phyloP scores from a whole-genome alignment of 805 yeast genomes.

The Starmerella stellata region DNA sequence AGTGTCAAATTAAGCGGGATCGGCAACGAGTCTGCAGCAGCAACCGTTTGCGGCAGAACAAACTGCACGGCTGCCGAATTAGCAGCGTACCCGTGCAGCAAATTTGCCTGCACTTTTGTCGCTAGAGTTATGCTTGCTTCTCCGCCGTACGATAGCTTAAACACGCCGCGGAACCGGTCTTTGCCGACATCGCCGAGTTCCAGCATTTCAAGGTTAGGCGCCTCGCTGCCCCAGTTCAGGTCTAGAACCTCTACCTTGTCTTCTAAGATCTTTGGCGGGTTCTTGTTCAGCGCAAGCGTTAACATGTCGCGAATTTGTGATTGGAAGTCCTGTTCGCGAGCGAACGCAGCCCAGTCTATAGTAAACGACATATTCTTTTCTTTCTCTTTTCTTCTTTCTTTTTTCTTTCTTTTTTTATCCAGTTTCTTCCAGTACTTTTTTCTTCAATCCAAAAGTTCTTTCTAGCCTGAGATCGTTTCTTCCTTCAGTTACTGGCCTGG shows the following conservation, averaged over 20 bases:
- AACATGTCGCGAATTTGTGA: constrained; percentile 36
- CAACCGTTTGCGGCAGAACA: constrained; percentile 46
- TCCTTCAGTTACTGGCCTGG: too few species aligned
- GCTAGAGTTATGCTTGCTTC: constrained; percentile 58
- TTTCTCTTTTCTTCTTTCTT: too few species aligned
- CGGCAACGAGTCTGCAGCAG: constrained; percentile 49
- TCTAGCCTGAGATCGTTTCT: too few species aligned
- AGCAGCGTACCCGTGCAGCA: constrained; percentile 44
- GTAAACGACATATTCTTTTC: constrained; percentile 55
- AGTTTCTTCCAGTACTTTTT: too few species aligned
- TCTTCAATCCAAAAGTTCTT: too few species aligned
- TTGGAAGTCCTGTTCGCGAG: constrained; percentile 46
- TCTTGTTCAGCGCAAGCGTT: constrained; percentile 54
- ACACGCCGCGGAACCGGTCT: constrained; percentile 65
- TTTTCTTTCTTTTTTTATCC: too few species aligned
- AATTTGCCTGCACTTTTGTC: constrained; percentile 71
- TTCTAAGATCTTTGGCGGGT: constrained; percentile 42
- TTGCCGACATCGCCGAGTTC: constrained; percentile 67
- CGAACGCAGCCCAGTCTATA: constrained; percentile 60
- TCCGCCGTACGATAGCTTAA: constrained; percentile 57
- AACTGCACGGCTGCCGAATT: constrained; percentile 29
- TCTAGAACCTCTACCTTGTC: constrained; percentile 51
- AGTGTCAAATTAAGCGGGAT: constrained; percentile 63
- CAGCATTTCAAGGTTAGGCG: constrained; percentile 60
- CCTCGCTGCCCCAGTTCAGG: constrained; percentile 50